Percentiles rank a stretch among this genome's conserved stretches.
Conservation (phyloP, 768 basidiomycete genomes). For the Candolleomyces efflorescens region DNA sequence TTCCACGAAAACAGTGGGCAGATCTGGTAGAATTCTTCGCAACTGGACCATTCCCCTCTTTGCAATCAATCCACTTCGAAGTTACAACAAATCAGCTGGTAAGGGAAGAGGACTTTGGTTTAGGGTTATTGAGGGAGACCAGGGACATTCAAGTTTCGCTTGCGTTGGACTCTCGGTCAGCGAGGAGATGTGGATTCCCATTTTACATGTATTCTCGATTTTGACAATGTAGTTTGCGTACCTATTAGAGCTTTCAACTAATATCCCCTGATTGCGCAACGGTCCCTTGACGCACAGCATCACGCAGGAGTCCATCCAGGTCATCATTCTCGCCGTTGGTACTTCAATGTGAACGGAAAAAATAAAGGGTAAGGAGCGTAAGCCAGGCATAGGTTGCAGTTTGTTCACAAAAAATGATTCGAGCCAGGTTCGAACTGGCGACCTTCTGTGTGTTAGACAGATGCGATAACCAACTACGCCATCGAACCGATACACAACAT, state of each 20-base stretch:
- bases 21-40: not conserved
- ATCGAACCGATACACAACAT: slow-evolving; percentile 41
- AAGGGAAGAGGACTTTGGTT: not conserved
- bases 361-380: no score
- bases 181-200: not conserved
- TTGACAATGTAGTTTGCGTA: not conserved
- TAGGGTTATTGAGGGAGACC: not conserved
- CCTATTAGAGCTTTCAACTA: no score
- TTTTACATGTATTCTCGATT: slow-evolving; percentile 1
- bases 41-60: not conserved
- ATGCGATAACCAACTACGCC: slow-evolving; percentile 85
- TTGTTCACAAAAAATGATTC: slow-evolving; percentile 9
- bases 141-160: not conserved
- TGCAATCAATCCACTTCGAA: not conserved
- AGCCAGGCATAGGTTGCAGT: no score
- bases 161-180: not conserved
- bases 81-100: not conserved
- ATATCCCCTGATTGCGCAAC: no score
- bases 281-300: no score
- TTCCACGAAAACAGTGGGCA: not conserved
- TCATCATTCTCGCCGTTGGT: no score
- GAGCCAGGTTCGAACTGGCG: slow-evolving; percentile 10
- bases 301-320: no score
- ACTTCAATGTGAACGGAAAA: no score
- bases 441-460: slow-evolving; percentile 58